A percentile compares a stretch with the other conserved stretches of the same genome.
Conservation (phyloP, 208 protist genomes). For the Acanthamoeba lenticulata region DNA sequence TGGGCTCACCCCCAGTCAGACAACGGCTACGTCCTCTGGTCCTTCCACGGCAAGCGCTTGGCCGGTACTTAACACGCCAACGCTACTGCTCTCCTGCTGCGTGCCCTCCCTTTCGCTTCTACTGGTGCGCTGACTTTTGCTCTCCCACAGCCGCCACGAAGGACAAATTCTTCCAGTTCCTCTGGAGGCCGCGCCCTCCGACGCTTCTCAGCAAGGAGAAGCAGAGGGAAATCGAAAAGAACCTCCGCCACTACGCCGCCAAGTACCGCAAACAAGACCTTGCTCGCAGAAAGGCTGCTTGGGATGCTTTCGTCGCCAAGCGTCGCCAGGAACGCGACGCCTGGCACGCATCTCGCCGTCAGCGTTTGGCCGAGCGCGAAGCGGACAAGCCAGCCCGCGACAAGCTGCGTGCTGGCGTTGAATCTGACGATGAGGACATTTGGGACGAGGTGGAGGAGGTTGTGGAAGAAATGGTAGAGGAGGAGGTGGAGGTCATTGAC, state of each 20-base stretch:
- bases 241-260: not conserved
- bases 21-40: constrained; percentile 43
- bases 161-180: constrained; percentile 37
- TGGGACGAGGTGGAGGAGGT: not conserved
- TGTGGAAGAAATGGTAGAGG: constrained; percentile 1
- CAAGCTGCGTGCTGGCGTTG: not conserved
- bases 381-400: not conserved
- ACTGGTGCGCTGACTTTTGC: too few species aligned
- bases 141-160: not conserved
- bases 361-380: not conserved
- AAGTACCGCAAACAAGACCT: constrained; percentile 18
- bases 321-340: not conserved
- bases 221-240: constrained; percentile 2
- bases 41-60: constrained; percentile 43
- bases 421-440: not conserved
- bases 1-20: not conserved
- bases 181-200: constrained; percentile 57
- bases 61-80: not conserved
- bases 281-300: not conserved
- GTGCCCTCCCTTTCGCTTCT: not conserved
- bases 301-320: not conserved
- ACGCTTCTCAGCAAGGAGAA: constrained; percentile 40
- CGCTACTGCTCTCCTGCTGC: not conserved
- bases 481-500: constrained; percentile 47
- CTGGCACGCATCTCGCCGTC: not conserved